Evolutionary conservation across 2,329 filamentous ascomycete species (phyloP).

Genomic region (Aspergillus fumigatus): DNA sequence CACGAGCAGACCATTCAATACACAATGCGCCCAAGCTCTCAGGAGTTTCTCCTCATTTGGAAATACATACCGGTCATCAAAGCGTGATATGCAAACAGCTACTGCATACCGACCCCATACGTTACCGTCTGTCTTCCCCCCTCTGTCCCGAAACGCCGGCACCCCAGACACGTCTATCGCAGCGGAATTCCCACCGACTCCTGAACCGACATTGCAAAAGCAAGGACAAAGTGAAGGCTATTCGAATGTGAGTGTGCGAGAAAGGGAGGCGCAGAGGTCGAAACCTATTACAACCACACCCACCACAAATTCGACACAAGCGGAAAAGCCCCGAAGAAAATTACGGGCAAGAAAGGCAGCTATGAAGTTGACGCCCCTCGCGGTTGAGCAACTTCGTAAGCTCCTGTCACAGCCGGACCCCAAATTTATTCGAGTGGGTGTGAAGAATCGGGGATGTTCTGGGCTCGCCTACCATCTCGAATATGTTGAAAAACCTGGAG

Average conservation of each 20-base stretch:
- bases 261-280: constrained; percentile 64
- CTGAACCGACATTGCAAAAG: constrained; percentile 45
- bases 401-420: constrained; percentile 81
- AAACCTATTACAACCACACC: constrained; percentile 44
- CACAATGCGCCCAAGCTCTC: constrained; percentile 37
- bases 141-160: constrained; percentile 52
- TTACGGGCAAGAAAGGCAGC: constrained; percentile 83
- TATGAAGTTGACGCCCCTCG: constrained; percentile 76
- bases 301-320: constrained; percentile 33
- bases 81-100: constrained; percentile 61
- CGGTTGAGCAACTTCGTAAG: constrained; percentile 70
- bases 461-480: constrained; percentile 90
- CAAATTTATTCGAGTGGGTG: constrained; percentile 89
- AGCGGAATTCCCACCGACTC: constrained; percentile 44
- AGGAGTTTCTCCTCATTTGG: constrained; percentile 47
- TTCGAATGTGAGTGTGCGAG: constrained; percentile 48
- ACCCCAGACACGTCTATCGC: constrained; percentile 59
- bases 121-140: constrained; percentile 53
- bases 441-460: constrained; percentile 90
- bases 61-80: constrained; percentile 45
- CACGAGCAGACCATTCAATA: constrained; percentile 33
- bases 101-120: constrained; percentile 60
- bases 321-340: constrained; percentile 58
- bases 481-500: constrained; percentile 84
- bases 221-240: constrained; percentile 28